These are phyloP conservation scores for Scenedesmus sp. DNA, from an alignment of 163 green algal species.

Conservation along the genomic window DNA sequence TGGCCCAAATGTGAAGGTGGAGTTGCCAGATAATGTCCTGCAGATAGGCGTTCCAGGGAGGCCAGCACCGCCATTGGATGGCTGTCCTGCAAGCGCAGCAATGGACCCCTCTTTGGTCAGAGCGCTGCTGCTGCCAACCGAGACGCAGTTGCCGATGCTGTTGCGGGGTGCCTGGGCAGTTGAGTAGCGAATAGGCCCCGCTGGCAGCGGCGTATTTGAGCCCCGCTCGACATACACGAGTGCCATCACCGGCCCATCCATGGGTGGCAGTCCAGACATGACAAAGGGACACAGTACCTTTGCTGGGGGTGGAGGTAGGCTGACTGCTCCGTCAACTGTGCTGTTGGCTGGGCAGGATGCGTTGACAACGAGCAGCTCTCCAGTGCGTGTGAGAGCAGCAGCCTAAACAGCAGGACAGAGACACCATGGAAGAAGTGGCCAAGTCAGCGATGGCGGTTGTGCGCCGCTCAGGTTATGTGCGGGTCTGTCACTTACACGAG, in stretches of 20 bases:
- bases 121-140: neutral
- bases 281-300: conserved; percentile 41
- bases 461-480: too few species aligned
- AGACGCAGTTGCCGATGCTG: conserved; percentile 7
- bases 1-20: conserved; percentile 22
- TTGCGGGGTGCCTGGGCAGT: neutral
- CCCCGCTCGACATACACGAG: conserved; percentile 11
- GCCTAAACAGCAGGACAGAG: neutral
- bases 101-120: neutral
- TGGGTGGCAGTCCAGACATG: neutral
- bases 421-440: neutral
- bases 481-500: too few species aligned
- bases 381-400: neutral
- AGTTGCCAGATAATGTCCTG: neutral
- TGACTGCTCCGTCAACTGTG: neutral
- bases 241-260: conserved; percentile 18
- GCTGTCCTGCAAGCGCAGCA: neutral
- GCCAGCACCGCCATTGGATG: neutral
- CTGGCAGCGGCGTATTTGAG: conserved; percentile 4
- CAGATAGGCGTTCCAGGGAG: conserved; percentile 27
- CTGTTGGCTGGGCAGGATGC: neutral
- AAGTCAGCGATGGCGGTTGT: neutral
- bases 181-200: neutral
- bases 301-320: neutral
- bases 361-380: conserved; percentile 33